phyloP scores from a whole-genome alignment of 2,329 filamentous ascomycete genomes.

The Microsporum canis region DNA sequence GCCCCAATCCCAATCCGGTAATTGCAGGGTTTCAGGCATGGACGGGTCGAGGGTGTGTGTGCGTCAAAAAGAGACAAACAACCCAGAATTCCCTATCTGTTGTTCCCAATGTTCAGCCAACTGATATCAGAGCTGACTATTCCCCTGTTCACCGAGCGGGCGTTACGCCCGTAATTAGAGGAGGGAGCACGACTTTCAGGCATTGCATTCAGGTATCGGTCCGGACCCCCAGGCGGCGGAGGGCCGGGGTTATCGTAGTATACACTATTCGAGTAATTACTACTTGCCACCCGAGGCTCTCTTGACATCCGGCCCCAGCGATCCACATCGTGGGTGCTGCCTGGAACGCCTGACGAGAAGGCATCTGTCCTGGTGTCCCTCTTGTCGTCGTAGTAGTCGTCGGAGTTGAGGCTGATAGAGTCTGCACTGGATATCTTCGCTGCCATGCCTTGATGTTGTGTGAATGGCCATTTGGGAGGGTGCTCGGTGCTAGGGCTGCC shows the following conservation, averaged over 20 bases:
- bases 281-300: constrained; percentile 29
- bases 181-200: background rate
- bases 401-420: constrained; percentile 30
- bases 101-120: constrained; percentile 30
- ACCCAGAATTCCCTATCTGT: background rate
- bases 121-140: constrained; percentile 32
- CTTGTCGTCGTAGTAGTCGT: constrained; percentile 25
- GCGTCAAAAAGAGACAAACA: background rate
- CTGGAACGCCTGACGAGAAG: constrained; percentile 21
- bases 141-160: background rate
- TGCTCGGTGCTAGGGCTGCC: constrained; percentile 35
- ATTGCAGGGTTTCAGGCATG: background rate
- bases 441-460: constrained; percentile 31
- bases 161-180: background rate
- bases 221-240: constrained; percentile 10
- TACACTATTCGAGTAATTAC: constrained; percentile 31
- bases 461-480: constrained; percentile 21
- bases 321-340: constrained; percentile 19
- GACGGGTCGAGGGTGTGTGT: background rate
- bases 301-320: constrained; percentile 12
- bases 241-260: constrained; percentile 23
- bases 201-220: constrained; percentile 15
- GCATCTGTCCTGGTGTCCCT: constrained; percentile 13
- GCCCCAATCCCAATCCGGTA: background rate
- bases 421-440: constrained; percentile 35